These are phyloP conservation scores for Biscogniauxia marginata DNA, from an alignment of 2,329 filamentous ascomycete species.

Conservation along the genomic window DNA sequence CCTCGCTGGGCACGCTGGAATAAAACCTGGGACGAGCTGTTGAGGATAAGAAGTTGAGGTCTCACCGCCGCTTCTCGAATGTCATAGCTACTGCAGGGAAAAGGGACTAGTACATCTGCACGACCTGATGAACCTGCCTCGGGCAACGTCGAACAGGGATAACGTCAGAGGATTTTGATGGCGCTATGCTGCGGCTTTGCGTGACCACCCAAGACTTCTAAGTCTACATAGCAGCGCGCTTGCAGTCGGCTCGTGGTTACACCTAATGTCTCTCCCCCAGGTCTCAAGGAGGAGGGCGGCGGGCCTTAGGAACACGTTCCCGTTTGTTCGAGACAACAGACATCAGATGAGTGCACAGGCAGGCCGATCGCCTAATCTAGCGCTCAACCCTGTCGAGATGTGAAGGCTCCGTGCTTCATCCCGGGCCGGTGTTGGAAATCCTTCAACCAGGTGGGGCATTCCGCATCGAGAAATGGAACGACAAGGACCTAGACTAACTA, in stretches of 20 bases:
- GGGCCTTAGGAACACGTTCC: background rate
- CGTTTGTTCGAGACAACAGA: background rate
- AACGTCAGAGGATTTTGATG: background rate
- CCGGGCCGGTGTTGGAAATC: background rate
- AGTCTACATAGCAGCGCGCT: conserved; percentile 8
- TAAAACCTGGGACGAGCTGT: background rate
- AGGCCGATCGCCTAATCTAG: background rate
- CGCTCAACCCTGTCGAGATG: background rate
- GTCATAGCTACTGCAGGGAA: background rate
- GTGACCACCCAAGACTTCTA: conserved; percentile 5
- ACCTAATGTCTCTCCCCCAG: background rate
- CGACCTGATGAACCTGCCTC: background rate
- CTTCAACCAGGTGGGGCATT: background rate
- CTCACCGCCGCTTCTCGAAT: conserved; percentile 20
- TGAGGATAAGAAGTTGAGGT: conserved; percentile 4
- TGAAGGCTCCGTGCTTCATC: background rate
- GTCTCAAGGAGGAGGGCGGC: background rate
- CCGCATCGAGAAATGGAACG: background rate
- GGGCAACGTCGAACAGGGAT: background rate
- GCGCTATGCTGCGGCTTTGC: conserved; percentile 9
- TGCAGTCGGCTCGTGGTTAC: conserved; percentile 13
- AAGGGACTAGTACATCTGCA: background rate
- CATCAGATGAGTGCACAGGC: background rate
- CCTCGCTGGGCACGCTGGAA: background rate
- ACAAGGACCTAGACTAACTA: too few relatives aligned